phyloP scores from a whole-genome alignment of 192 early-diverging fungal species.

The Coemansia sp. region DNA sequence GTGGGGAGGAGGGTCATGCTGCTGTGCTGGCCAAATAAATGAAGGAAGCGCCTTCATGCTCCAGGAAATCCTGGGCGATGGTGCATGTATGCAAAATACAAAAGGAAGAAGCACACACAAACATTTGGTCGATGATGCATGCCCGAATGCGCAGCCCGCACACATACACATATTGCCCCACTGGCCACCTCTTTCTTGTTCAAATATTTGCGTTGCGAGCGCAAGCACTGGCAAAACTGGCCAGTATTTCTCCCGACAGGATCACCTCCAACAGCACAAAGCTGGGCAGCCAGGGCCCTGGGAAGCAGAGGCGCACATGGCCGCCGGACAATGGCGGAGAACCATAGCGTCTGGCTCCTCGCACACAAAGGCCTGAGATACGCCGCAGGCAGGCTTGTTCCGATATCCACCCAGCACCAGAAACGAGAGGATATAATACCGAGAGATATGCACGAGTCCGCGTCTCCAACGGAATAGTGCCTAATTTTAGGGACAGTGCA shows the following conservation, averaged over 20 bases:
- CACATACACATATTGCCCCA: not conserved
- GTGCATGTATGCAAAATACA: not conserved
- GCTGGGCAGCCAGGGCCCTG: not conserved
- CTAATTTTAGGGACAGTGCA: not conserved
- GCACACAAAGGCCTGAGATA: not conserved
- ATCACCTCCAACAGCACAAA: not conserved
- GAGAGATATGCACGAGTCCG: not conserved
- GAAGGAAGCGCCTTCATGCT: not conserved
- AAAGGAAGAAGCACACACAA: not conserved
- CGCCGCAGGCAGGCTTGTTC: slow-evolving; percentile 5
- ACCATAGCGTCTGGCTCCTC: not conserved
- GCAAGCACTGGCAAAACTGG: not conserved
- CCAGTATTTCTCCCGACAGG: too few species aligned
- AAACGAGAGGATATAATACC: not conserved
- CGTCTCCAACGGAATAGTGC: not conserved
- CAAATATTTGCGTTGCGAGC: not conserved
- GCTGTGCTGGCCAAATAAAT: too few species aligned
- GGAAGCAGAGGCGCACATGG: not conserved
- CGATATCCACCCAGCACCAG: not conserved
- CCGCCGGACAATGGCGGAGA: not conserved
- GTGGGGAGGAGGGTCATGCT: too few species aligned
- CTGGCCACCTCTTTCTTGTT: not conserved
- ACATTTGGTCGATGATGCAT: not conserved
- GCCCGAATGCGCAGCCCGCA: not conserved
- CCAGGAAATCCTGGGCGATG: not conserved